A percentile compares a stretch with the other conserved stretches of the same genome.
phyloP scores from a whole-genome alignment of 345 rosid species.

The Microcos paniculata region DNA sequence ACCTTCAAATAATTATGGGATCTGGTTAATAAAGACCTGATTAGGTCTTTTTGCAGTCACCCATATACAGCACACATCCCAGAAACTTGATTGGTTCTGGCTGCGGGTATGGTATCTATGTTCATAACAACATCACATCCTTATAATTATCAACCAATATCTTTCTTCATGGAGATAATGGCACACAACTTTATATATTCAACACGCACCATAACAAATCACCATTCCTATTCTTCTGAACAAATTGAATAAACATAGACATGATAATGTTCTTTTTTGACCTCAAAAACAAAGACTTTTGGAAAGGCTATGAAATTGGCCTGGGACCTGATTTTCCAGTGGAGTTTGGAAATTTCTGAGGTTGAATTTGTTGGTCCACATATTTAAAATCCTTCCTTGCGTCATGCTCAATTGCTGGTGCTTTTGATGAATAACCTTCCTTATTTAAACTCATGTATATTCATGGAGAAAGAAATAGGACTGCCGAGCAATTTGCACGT shows the following conservation, averaged over 20 bases:
- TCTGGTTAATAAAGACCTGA: too few species aligned
- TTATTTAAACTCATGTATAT: background rate
- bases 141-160: background rate
- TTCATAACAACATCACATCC: background rate
- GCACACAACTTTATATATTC: background rate
- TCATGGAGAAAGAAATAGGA: background rate
- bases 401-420: background rate
- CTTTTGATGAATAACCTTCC: background rate
- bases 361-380: background rate
- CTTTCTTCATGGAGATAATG: background rate
- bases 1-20: too few species aligned
- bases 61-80: background rate
- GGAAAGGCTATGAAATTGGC: background rate
- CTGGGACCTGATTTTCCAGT: background rate
- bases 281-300: background rate
- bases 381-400: background rate
- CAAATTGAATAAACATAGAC: background rate
- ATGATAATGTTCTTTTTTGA: background rate
- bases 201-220: background rate
- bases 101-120: too few species aligned
- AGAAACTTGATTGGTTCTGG: background rate
- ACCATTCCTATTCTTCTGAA: background rate
- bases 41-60: too few species aligned
- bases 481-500: background rate
- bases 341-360: background rate